phyloP scores from a whole-genome alignment of 306 rosid species.

The Dalbergia cochinchinensis region DNA sequence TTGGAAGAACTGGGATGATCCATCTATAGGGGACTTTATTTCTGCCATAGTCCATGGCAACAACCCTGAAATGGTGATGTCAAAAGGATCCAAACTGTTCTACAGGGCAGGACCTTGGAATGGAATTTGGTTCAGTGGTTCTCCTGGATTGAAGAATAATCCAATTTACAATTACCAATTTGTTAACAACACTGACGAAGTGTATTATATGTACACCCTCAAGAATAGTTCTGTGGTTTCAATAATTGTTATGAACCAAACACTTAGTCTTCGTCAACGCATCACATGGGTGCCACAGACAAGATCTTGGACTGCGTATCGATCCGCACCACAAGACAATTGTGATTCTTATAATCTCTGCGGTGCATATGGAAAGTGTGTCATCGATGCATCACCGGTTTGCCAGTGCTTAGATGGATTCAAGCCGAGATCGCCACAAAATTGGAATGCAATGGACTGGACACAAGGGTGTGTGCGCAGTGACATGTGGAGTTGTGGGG shows the following conservation, averaged over 20 bases:
- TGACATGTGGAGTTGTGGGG: conserved; percentile 38
- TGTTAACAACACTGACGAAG: conserved; percentile 21
- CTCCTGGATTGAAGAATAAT: not conserved
- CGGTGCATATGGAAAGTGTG: conserved; percentile 39
- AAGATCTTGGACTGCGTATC: conserved; percentile 30
- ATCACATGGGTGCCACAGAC: not conserved
- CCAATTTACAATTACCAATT: not conserved
- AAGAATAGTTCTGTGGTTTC: conserved; percentile 31
- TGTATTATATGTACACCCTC: not conserved
- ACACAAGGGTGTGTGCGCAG: conserved; percentile 37
- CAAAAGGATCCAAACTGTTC: conserved; percentile 19
- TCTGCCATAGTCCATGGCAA: not conserved
- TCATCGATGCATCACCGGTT: not conserved
- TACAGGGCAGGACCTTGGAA: conserved; percentile 33
- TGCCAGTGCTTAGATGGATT: conserved; percentile 53
- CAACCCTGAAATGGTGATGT: conserved; percentile 4
- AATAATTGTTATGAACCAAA: conserved; percentile 38
- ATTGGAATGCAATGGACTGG: conserved; percentile 35
- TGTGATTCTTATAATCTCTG: conserved; percentile 44
- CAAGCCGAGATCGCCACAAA: not conserved
- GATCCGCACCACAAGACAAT: conserved; percentile 2
- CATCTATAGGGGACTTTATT: conserved; percentile 49
- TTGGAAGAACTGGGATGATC: conserved; percentile 56
- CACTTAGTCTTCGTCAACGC: not conserved
- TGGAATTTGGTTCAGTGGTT: conserved; percentile 1